Conservation (phyloP, 2,329 filamentous ascomycete species). For the Thelonectria blattea region DNA sequence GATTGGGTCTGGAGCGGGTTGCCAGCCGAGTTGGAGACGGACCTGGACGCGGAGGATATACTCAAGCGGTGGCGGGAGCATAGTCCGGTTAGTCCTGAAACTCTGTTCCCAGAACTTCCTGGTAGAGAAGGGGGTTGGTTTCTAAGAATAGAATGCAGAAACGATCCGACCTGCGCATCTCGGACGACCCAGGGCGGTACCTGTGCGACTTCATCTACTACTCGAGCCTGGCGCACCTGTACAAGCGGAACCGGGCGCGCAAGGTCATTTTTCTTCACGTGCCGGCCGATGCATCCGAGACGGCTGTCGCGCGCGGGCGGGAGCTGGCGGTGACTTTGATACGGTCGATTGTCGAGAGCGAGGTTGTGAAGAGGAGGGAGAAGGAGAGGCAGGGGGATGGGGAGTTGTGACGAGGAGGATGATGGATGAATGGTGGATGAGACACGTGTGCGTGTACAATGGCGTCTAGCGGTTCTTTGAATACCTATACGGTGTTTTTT, state of each 20-base stretch:
- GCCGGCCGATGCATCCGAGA: conserved; percentile 62
- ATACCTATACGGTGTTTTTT: too few species aligned
- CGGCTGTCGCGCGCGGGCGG: conserved; percentile 55
- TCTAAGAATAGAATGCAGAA: conserved; percentile 38
- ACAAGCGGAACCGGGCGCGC: conserved; percentile 51
- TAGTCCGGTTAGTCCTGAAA: conserved; percentile 51
- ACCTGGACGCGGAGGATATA: conserved; percentile 64
- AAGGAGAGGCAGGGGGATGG: conserved; percentile 7
- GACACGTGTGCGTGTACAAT: too few species aligned
- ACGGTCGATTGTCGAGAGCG: conserved; percentile 61
- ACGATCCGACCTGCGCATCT: conserved; percentile 60
- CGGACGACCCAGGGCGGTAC: conserved; percentile 73
- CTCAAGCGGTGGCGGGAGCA: conserved; percentile 60
- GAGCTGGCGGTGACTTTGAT: conserved; percentile 62
- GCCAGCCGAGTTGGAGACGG: conserved; percentile 62
- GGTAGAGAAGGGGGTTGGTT: not conserved
- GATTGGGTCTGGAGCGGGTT: conserved; percentile 61
- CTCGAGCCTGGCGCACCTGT: conserved; percentile 66
- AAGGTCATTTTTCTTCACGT: conserved; percentile 76
- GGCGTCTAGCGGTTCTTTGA: too few species aligned
- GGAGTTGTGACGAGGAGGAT: not conserved
- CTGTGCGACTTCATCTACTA: conserved; percentile 83
- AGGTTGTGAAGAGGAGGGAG: conserved; percentile 39
- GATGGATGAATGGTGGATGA: too few species aligned
- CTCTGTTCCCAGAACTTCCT: not conserved